Evolutionary conservation across 495 filamentous ascomycete genomes (phyloP).

Genomic region (Entonaema liquescens): DNA sequence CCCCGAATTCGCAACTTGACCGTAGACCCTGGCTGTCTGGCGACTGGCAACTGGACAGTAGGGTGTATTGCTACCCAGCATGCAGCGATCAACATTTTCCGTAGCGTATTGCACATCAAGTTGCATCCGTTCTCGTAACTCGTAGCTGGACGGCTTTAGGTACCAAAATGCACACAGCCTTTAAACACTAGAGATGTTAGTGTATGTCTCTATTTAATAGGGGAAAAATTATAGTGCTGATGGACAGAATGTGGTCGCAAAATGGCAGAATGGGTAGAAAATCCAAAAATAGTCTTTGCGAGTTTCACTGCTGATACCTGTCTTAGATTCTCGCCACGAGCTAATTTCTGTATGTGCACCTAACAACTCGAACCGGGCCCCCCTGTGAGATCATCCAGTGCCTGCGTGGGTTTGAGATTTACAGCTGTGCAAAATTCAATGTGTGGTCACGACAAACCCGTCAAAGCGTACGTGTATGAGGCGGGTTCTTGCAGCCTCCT

Average conservation of each 20-base stretch:
- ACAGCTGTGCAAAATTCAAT: conserved; percentile 6
- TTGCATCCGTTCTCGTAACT: conserved; percentile 28
- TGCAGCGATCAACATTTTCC: conserved; percentile 30
- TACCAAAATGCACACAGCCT: conserved; percentile 15
- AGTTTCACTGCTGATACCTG: not conserved
- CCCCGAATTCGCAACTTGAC: conserved; percentile 13
- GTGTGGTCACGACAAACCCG: not conserved
- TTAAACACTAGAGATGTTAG: not conserved
- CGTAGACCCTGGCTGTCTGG: conserved; percentile 1
- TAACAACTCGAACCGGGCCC: not conserved
- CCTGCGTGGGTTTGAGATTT: conserved; percentile 12
- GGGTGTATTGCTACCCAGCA: conserved; percentile 22
- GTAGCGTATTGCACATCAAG: conserved; percentile 23
- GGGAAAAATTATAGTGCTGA: not conserved
- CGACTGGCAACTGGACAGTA: not conserved
- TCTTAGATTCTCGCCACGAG: conserved; percentile 32
- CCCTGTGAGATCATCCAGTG: conserved; percentile 22
- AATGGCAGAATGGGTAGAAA: not conserved
- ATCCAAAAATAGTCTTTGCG: not conserved
- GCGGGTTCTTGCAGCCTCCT: not conserved
- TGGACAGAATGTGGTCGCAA: not conserved
- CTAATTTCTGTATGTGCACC: conserved; percentile 13
- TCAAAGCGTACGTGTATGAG: not conserved
- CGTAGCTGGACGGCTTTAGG: conserved; percentile 9
- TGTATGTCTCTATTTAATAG: not conserved